Conservation (phyloP, 257 asterid genomes). For the Solanum medicagineum region DNA sequence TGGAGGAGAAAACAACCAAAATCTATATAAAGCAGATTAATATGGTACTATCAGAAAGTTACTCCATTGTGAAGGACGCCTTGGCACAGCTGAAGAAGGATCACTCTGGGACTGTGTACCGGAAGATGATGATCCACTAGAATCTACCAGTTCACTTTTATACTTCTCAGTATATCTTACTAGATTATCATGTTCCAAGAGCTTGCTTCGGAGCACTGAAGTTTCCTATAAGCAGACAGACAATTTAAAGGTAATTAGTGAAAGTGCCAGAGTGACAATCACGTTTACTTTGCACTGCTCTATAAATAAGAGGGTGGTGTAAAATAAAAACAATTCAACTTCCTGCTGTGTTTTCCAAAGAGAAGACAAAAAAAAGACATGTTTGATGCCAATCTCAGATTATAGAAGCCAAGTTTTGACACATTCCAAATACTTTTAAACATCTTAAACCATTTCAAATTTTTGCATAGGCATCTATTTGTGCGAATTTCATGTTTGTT, state of each 20-base stretch:
- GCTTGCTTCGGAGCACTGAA: constrained; percentile 66
- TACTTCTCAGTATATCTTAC: constrained; percentile 62
- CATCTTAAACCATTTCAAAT: not conserved
- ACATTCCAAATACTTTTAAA: not conserved
- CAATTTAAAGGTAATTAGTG: not conserved
- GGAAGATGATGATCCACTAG: constrained; percentile 34
- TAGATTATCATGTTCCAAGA: constrained; percentile 64
- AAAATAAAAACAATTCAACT: not conserved
- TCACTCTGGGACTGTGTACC: constrained; percentile 27
- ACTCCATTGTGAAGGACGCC: constrained; percentile 62
- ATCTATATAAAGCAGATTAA: not conserved
- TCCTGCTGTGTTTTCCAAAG: not conserved
- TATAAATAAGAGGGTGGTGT: not conserved
- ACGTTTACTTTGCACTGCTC: not conserved
- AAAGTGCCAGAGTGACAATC: not conserved
- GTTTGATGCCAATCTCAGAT: not conserved
- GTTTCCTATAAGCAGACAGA: constrained; percentile 44
- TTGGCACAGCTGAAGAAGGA: constrained; percentile 63
- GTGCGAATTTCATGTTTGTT: not conserved
- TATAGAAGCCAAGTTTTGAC: not conserved
- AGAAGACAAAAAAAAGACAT: not conserved
- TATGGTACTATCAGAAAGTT: not conserved
- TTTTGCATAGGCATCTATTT: not conserved
- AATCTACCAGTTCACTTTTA: constrained; percentile 50
- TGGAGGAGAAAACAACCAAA: not conserved